Percentiles rank a stretch among this genome's conserved stretches.
Conservation (phyloP, 306 rosid species). For the Arachis hypogaea region DNA sequence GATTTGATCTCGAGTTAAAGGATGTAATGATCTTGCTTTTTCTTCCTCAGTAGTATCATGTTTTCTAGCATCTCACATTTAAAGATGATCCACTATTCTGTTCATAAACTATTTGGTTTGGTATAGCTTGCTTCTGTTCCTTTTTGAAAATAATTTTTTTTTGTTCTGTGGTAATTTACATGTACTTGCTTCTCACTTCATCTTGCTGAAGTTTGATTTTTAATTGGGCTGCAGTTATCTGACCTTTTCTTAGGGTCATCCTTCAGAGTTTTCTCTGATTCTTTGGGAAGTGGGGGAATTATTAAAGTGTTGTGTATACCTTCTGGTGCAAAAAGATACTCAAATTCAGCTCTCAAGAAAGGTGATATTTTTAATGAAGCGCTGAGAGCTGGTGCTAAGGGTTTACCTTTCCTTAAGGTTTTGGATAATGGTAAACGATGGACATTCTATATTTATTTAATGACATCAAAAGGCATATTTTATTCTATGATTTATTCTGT, state of each 20-base stretch:
- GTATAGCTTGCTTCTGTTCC: slow-evolving; percentile 14
- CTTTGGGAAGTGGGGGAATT: slow-evolving; percentile 76
- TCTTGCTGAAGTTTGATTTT: slow-evolving; percentile 30
- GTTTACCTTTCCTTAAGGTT: slow-evolving; percentile 91
- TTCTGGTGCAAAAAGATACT: slow-evolving; percentile 75
- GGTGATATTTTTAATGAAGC: slow-evolving; percentile 81
- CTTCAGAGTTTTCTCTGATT: slow-evolving; percentile 81
- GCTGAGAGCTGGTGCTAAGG: slow-evolving; percentile 84
- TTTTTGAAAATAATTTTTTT: slow-evolving; percentile 22
- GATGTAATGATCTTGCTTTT: slow-evolving; percentile 66
- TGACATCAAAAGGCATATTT: slow-evolving; percentile 15
- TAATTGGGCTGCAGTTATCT: slow-evolving; percentile 67
- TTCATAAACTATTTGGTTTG: background rate
- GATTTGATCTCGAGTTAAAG: slow-evolving; percentile 87
- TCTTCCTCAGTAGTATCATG: slow-evolving; percentile 13
- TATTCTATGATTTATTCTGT: slow-evolving; percentile 27
- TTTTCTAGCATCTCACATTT: slow-evolving; percentile 24
- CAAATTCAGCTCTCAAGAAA: slow-evolving; percentile 89
- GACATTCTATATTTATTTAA: slow-evolving; percentile 13
- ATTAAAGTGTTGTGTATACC: slow-evolving; percentile 81
- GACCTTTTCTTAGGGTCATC: slow-evolving; percentile 75
- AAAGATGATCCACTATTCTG: background rate
- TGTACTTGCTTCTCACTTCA: slow-evolving; percentile 31
- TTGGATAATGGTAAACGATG: slow-evolving; percentile 65
- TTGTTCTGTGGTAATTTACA: slow-evolving; percentile 18